Percentiles rank a stretch among this genome's conserved stretches.
Evolutionary conservation across 495 filamentous ascomycete species (phyloP).

Genomic region (Staphylotrichum tortipilum): DNA sequence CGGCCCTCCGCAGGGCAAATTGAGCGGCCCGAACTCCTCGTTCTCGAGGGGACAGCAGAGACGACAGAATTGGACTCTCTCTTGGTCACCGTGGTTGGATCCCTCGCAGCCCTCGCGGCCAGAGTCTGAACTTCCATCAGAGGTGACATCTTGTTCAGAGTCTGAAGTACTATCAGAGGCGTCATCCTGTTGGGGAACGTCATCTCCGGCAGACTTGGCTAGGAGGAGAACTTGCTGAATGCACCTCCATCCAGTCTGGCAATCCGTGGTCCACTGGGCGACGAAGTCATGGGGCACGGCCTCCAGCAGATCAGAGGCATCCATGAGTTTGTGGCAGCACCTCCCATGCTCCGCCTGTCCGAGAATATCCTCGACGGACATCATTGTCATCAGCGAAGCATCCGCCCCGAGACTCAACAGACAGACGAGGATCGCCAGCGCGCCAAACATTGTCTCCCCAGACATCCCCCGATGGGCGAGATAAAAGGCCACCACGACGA

Average conservation of each 20-base stretch:
- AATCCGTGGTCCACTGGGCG: neutral
- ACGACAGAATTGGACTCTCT: no score
- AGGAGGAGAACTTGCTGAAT: neutral
- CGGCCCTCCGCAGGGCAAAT: neutral
- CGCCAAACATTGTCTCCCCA: slow-evolving; percentile 34
- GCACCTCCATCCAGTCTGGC: slow-evolving; percentile 4
- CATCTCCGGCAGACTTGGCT: no score
- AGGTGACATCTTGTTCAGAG: no score
- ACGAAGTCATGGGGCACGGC: neutral
- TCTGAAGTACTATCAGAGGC: no score
- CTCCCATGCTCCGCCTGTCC: neutral
- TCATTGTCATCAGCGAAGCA: slow-evolving; percentile 2
- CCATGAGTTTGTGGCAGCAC: slow-evolving; percentile 1
- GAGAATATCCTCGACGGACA: no score
- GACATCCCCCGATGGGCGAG: slow-evolving; percentile 26
- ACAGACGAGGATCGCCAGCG: slow-evolving; percentile 32
- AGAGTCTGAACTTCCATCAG: no score
- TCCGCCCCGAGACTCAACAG: slow-evolving; percentile 25
- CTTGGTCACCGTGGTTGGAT: no score
- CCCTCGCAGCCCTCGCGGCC: no score
- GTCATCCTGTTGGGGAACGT: no score
- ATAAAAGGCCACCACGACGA: slow-evolving; percentile 28
- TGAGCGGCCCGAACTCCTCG: no score
- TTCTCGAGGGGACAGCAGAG: no score
- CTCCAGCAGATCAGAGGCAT: neutral